Conservation (phyloP, 352 stramenopile species). For the Phytopythium helicoides region DNA sequence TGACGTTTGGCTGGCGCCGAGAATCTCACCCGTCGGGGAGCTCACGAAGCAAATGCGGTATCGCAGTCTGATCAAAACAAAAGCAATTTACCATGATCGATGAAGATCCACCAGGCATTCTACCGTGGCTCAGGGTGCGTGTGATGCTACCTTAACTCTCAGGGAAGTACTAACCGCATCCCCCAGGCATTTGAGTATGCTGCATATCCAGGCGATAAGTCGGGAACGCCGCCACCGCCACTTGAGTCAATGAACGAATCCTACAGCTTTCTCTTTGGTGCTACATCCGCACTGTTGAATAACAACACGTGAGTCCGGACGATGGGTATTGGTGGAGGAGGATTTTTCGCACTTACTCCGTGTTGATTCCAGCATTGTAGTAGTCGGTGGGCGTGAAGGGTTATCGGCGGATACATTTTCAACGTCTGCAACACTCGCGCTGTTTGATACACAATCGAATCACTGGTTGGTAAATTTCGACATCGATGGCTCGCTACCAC, state of each 20-base stretch:
- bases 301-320: slow-evolving; percentile 36
- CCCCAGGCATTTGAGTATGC: slow-evolving; percentile 39
- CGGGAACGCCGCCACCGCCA: not conserved
- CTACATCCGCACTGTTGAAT: slow-evolving; percentile 32
- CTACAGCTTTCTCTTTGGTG: slow-evolving; percentile 3
- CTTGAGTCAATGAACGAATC: not conserved
- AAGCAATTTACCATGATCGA: slow-evolving; percentile 1
- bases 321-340: not conserved
- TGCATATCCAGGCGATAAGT: slow-evolving; percentile 22
- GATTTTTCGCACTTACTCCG: not conserved
- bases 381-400: slow-evolving; percentile 54
- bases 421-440: slow-evolving; percentile 34
- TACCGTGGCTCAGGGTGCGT: slow-evolving; percentile 6
- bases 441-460: slow-evolving; percentile 54
- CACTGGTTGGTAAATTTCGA: slow-evolving; percentile 61
- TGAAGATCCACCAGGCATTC: not conserved
- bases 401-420: slow-evolving; percentile 17
- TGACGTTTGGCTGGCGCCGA: too few species aligned
- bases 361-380: slow-evolving; percentile 33
- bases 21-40: too few species aligned
- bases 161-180: not conserved
- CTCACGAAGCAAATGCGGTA: too few species aligned
- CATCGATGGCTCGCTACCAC: slow-evolving; percentile 44
- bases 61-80: too few species aligned
- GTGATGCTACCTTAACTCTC: not conserved